Evolutionary conservation across 1,284 basidiomycete genomes (phyloP), one percentile per base, ranked within the genome.

Genomic region (Microstroma glucosiphilum): DNA sequence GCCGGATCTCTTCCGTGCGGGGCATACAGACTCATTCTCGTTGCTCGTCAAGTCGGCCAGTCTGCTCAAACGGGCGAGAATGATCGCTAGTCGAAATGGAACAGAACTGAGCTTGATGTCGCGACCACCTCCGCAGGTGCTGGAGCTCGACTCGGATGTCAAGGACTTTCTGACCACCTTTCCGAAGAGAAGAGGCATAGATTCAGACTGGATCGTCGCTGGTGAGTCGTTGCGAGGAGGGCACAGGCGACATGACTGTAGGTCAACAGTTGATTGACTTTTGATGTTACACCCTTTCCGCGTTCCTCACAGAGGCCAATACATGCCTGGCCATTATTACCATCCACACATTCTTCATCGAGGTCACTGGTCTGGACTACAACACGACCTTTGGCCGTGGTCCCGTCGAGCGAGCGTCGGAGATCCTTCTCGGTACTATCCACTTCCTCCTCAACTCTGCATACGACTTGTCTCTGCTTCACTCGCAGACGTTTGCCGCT

Each of bases 21-120:
- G 64, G 58, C 66, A 67, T 43, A 55, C 62, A 43, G 66, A 67
- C 56, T 60, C 66, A 11, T 67, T 67, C 30, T 60, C 37, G 25
- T 42, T 67, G 57, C 66, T 59, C 54, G 56, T 67, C 59, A 67
- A 67, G 57, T 56, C 57, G 19, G 41, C 43, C 56, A 19, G 40
- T n/a, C 56, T 58, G 19, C 17, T 53, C 56, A 55, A 60, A 15
- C 30, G 42, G 11, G 42, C 46, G 17, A 25, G 23, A 15, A 58
- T 51, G 1, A 40, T 46, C 17, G 21, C 2, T 37, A 21, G 12
- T n/a, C 58, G 58, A 17, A 25, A 25, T 25, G 51, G 37, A 6
- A 15, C 25, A 17, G 30, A 43, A 11, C 7, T 51, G 48, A 37
- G 55, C 17, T 41, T 40, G 23, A 46, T 59, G 23, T 58, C 65